Evolutionary conservation across 2,329 filamentous ascomycete species (phyloP).

Genomic region (Xylaria hypoxylon): DNA sequence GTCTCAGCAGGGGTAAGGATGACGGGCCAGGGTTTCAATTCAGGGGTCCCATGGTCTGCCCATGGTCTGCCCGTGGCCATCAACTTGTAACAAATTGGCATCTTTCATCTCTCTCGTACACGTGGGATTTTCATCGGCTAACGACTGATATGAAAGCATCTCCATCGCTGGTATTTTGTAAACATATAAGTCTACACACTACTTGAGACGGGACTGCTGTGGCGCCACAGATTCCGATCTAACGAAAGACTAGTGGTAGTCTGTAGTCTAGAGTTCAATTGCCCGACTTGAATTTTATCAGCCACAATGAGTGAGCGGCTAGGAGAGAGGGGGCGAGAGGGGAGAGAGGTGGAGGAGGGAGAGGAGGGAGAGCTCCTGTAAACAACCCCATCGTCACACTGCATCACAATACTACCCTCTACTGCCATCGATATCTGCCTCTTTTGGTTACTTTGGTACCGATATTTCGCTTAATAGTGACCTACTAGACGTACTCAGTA

Average conservation of each 20-base stretch:
- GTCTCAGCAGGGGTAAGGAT: conserved; percentile 43
- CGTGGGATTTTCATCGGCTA: background rate
- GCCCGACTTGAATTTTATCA: conserved; percentile 7
- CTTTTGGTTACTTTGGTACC: conserved; percentile 22
- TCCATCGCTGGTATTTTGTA: background rate
- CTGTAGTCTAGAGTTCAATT: too few relatives aligned
- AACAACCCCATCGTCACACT: conserved; percentile 24
- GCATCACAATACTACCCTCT: conserved; percentile 28
- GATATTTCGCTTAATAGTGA: conserved; percentile 10
- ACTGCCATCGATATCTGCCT: conserved; percentile 18
- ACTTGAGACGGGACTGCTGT: background rate
- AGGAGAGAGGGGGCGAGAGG: too few relatives aligned
- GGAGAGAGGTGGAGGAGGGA: background rate
- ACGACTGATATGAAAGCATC: background rate
- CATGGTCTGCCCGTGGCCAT: conserved; percentile 18
- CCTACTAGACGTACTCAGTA: background rate
- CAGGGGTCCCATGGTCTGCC: conserved; percentile 16
- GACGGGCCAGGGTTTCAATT: conserved; percentile 39
- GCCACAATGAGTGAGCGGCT: conserved; percentile 13
- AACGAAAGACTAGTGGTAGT: background rate
- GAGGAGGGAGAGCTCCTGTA: background rate
- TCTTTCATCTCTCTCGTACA: background rate
- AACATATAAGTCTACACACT: too few relatives aligned
- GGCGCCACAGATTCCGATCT: background rate
- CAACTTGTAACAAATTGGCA: conserved; percentile 30